Evolutionary conservation across 176 grass and related monocot species (phyloP).

Genomic region (Oryza brachyantha): DNA sequence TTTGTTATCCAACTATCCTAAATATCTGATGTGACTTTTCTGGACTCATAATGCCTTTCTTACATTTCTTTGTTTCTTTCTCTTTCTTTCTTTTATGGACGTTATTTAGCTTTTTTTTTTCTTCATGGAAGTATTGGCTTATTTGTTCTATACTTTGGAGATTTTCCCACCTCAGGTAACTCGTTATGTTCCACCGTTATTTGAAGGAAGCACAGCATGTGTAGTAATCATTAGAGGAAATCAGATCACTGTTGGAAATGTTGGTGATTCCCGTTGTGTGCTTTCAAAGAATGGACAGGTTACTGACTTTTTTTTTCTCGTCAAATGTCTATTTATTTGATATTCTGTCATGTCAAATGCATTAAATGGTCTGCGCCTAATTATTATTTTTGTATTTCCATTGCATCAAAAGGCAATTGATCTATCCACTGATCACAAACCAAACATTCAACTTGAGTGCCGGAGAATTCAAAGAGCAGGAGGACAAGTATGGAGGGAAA

Average conservation of each 20-base stretch:
- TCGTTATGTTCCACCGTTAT: background rate
- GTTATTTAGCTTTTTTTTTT: background rate
- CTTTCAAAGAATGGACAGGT: constrained; percentile 19
- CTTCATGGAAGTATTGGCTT: background rate
- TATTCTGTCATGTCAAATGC: background rate
- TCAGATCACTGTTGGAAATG: constrained; percentile 25
- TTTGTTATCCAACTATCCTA: background rate
- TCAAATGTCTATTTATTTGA: background rate
- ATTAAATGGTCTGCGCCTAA: background rate
- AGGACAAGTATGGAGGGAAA: too few relatives aligned
- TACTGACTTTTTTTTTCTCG: background rate
- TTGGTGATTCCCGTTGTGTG: constrained; percentile 29
- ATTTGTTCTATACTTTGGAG: background rate
- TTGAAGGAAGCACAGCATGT: constrained; percentile 12
- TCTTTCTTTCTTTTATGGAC: background rate
- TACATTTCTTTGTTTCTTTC: background rate
- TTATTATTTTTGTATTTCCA: background rate
- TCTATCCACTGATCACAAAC: constrained; percentile 27
- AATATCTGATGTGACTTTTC: background rate
- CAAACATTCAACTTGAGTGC: background rate
- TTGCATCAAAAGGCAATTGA: constrained; percentile 24
- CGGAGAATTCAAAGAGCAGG: background rate
- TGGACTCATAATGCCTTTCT: background rate
- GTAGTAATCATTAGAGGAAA: constrained; percentile 13
- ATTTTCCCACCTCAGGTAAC: background rate